Conservation (phyloP, 257 asterid species). For the Anisodus tanguticus region DNA sequence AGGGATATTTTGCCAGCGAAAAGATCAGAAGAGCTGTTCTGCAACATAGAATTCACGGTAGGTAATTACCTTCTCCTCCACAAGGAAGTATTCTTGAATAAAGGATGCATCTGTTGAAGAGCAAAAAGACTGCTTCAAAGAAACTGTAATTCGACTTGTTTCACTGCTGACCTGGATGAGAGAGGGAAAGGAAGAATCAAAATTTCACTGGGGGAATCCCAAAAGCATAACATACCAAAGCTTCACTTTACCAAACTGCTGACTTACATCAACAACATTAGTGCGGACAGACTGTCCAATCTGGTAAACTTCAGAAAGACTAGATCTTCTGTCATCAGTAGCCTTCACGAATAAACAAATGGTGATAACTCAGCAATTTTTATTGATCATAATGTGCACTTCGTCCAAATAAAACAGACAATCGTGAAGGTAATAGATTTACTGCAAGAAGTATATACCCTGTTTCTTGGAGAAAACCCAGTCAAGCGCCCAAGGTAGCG, state of each 20-base stretch:
- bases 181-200: conserved; percentile 31
- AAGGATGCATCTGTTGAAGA: conserved; percentile 84
- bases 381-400: conserved; percentile 1
- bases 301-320: conserved; percentile 73
- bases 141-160: conserved; percentile 77
- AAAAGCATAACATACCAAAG: conserved; percentile 11
- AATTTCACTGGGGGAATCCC: conserved; percentile 28
- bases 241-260: conserved; percentile 20
- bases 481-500: conserved; percentile 94
- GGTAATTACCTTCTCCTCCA: conserved; percentile 81
- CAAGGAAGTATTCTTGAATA: conserved; percentile 78
- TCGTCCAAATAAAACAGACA: conserved; percentile 16
- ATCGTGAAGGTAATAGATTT: neutral
- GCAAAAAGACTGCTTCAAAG: conserved; percentile 85
- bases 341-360: conserved; percentile 55
- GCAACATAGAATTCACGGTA: neutral
- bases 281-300: conserved; percentile 95
- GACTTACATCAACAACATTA: conserved; percentile 74
- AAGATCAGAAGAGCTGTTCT: conserved; percentile 4
- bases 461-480: conserved; percentile 95
- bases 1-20: neutral
- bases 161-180: conserved; percentile 68
- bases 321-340: conserved; percentile 67
- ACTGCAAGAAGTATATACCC: conserved; percentile 50
- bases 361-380: conserved; percentile 18